Conservation (phyloP, 1,284 basidiomycete species). For the Trametes sp. region DNA sequence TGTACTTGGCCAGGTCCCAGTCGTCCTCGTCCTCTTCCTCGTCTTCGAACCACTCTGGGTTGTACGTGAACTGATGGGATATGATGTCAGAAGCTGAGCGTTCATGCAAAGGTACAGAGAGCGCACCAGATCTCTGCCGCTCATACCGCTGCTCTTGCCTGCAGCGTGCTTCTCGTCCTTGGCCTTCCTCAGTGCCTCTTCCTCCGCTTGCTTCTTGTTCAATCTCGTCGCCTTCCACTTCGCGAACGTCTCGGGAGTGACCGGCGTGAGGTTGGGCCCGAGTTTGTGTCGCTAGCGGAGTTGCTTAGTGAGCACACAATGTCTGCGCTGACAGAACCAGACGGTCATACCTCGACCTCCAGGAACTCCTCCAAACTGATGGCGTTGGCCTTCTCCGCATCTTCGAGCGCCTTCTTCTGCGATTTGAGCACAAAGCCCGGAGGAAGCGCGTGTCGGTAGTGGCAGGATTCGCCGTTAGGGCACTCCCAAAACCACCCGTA, state of each 20-base stretch:
- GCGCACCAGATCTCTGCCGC: constrained; percentile 90
- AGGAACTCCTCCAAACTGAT: constrained; percentile 98
- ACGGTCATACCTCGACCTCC: constrained; percentile 82
- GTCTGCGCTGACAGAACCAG: constrained; percentile 20
- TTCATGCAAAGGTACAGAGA: constrained; percentile 17
- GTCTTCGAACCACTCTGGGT: constrained; percentile 94
- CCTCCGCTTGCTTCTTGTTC: constrained; percentile 92
- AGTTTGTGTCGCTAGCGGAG: constrained; percentile 87
- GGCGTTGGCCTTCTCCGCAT: constrained; percentile 86
- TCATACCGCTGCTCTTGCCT: constrained; percentile 94
- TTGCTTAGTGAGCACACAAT: constrained; percentile 3
- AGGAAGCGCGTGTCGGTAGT: constrained; percentile 95
- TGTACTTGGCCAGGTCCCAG: constrained; percentile 75
- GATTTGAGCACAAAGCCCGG: constrained; percentile 96
- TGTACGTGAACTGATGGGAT: constrained; percentile 85
- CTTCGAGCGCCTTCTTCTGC: constrained; percentile 86
- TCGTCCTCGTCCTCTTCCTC: constrained; percentile 81
- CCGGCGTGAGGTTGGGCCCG: constrained; percentile 91
- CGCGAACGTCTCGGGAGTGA: constrained; percentile 94
- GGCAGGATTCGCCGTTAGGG: constrained; percentile 87
- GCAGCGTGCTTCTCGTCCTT: constrained; percentile 88
- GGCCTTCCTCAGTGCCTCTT: constrained; percentile 82
- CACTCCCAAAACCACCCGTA: constrained; percentile 97
- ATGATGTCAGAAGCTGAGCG: constrained; percentile 1
- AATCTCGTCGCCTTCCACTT: constrained; percentile 94